Evolutionary conservation across 2,329 filamentous ascomycete genomes (phyloP), one percentile per base, ranked within the genome.

Genomic region (Colletotrichum spaethianum): DNA sequence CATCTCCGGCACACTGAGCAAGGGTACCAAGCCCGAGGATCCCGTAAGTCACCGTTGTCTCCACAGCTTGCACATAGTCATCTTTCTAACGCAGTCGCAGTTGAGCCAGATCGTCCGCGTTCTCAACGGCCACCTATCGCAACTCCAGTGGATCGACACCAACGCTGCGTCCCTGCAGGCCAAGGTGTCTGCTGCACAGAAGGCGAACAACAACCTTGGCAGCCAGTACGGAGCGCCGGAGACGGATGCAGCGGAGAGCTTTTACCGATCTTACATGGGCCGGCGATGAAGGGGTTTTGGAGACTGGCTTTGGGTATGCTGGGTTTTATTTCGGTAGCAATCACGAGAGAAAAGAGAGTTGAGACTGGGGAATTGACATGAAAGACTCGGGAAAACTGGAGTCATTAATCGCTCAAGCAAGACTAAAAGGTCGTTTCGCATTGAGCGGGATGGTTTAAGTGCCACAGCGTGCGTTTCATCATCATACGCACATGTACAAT

Each of bases 31-130:
- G 83, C 90, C 94, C 36, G 94, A 96, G 81, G 94, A 96, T 83
- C 94, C 94, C 76, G 94, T 96, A 88, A 84, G 92, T 88, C 67
- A 28, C 36, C 67, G 42, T 40, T 11, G 5, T 9, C 60, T 38
- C 16, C 16, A 12, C n/a, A n/a, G 12, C 1, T 26, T 9, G 18
- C 3, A n/a, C 7, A 26, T 59, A n/a, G 9, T 36, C 9, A 16
- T 28, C 4, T 50, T 52, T 63, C 76, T 80, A 78, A 80, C 77
- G 69, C 53, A 63, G 63, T 60, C 20, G 56, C 80, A 98, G 93
- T 88, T 98, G 79, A 96, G 94, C 76, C 95, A 98, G 83, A 97
- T 99, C 78, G 96, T 98, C 64, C 93, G 94, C 74, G 95, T 98
- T 61, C 92, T 99, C 76, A 99, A 99, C 81, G 92, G 93, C 31